Evolutionary conservation across 2,329 filamentous ascomycete genomes (phyloP).

Genomic region (Colletotrichum tamarilloi): DNA sequence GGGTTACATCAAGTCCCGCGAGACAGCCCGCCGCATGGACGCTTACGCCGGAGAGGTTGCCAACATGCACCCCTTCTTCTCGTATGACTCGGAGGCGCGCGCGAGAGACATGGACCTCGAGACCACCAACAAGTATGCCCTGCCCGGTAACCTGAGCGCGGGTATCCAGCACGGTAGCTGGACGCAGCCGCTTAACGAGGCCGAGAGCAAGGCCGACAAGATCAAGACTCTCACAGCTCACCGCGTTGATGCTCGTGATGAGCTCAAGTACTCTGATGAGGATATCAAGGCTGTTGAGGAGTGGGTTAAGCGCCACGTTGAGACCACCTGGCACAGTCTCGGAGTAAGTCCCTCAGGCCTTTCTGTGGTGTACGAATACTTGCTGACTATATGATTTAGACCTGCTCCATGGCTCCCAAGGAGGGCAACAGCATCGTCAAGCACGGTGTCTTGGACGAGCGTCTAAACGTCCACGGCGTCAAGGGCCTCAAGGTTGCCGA

Average conservation of each 20-base stretch:
- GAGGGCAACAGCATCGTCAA: slow-evolving; percentile 85
- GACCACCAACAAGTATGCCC: slow-evolving; percentile 81
- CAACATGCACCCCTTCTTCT: slow-evolving; percentile 77
- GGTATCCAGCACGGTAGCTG: slow-evolving; percentile 81
- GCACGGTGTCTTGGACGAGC: slow-evolving; percentile 81
- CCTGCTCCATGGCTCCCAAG: slow-evolving; percentile 80
- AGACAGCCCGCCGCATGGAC: slow-evolving; percentile 82
- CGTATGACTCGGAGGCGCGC: slow-evolving; percentile 75
- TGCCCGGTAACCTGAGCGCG: slow-evolving; percentile 76
- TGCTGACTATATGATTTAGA: slow-evolving; percentile 47
- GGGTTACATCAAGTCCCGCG: slow-evolving; percentile 85
- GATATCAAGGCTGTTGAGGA: slow-evolving; percentile 77
- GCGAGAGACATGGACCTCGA: slow-evolving; percentile 79
- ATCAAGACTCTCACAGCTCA: slow-evolving; percentile 71
- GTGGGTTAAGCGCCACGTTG: slow-evolving; percentile 77
- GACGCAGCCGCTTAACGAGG: slow-evolving; percentile 68
- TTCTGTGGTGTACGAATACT: too few species aligned
- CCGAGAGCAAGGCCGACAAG: slow-evolving; percentile 59
- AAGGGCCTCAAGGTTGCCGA: slow-evolving; percentile 83
- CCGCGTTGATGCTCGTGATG: slow-evolving; percentile 67
- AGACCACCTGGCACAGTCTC: slow-evolving; percentile 78
- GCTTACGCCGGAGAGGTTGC: slow-evolving; percentile 81
- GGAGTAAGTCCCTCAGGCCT: slow-evolving; percentile 52
- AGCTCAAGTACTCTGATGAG: slow-evolving; percentile 72
- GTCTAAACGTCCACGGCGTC: slow-evolving; percentile 82